phyloP scores from a whole-genome alignment of 177 flowering plant species.

The Vitis hybrid region DNA sequence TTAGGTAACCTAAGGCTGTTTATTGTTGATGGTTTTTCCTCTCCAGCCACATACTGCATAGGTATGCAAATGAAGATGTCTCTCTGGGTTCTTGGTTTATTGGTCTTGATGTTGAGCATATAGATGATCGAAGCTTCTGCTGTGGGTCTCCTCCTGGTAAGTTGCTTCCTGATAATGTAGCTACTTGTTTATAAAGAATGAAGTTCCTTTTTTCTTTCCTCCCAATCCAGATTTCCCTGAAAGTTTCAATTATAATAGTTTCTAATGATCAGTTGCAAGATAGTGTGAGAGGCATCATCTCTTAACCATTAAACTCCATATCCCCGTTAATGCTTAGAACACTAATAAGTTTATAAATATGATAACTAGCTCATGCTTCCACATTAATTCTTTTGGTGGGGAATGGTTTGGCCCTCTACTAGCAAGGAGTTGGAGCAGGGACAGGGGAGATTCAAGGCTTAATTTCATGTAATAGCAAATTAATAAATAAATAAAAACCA shows the following conservation, averaged over 20 bases:
- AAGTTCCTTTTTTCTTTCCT: neutral
- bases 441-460: too few relatives aligned
- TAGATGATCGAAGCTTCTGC: conserved; percentile 81
- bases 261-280: too few relatives aligned
- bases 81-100: conserved; percentile 89
- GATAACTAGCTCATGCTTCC: too few relatives aligned
- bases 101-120: conserved; percentile 82
- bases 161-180: neutral
- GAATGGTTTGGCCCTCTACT: too few relatives aligned
- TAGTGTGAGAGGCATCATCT: too few relatives aligned
- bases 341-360: too few relatives aligned
- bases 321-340: too few relatives aligned
- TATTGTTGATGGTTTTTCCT: conserved; percentile 7
- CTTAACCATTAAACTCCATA: too few relatives aligned
- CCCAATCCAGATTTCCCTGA: neutral
- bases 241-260: neutral
- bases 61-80: conserved; percentile 88
- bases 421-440: too few relatives aligned
- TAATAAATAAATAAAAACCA: too few relatives aligned
- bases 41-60: conserved; percentile 66
- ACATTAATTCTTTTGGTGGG: too few relatives aligned
- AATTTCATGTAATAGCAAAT: too few relatives aligned
- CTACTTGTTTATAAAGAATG: neutral
- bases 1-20: neutral
- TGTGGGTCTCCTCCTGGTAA: conserved; percentile 86